phyloP scores from a whole-genome alignment of 169 alveolate genomes.

The Hammondia hammondi region DNA sequence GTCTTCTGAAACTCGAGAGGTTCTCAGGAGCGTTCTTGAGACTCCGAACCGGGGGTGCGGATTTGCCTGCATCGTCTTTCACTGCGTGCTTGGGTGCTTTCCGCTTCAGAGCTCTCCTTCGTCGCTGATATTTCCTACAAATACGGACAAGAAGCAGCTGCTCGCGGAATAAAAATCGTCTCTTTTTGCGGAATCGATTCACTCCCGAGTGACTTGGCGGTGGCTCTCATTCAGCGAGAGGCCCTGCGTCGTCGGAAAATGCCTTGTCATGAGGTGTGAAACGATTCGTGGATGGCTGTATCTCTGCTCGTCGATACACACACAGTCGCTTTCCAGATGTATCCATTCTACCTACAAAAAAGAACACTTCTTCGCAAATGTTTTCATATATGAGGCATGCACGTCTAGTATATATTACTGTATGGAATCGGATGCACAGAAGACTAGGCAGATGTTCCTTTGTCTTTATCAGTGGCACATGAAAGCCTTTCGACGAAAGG shows the following conservation, averaged over 20 bases:
- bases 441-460: too few relatives aligned
- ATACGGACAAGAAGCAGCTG: slow-evolving; percentile 49
- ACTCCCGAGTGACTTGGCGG: slow-evolving; percentile 56
- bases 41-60: too few relatives aligned
- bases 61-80: too few relatives aligned
- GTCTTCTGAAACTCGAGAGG: too few relatives aligned
- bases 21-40: too few relatives aligned
- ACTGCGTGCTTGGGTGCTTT: too few relatives aligned
- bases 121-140: slow-evolving; percentile 43
- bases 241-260: neutral
- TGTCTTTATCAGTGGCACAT: too few relatives aligned
- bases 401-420: neutral
- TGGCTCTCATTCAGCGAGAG: slow-evolving; percentile 32
- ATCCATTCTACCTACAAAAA: too few relatives aligned
- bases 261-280: slow-evolving; percentile 51
- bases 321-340: neutral
- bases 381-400: neutral
- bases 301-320: neutral
- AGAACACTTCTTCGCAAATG: neutral
- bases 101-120: slow-evolving; percentile 45
- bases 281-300: neutral
- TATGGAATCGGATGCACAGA: too few relatives aligned
- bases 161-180: slow-evolving; percentile 36
- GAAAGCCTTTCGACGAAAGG: too few relatives aligned
- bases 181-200: slow-evolving; percentile 61